A percentile compares a stretch with the other conserved stretches of the same genome.
Conservation (phyloP, 495 filamentous ascomycete species). For the Aspergillus sclerotiicarbonarius region DNA sequence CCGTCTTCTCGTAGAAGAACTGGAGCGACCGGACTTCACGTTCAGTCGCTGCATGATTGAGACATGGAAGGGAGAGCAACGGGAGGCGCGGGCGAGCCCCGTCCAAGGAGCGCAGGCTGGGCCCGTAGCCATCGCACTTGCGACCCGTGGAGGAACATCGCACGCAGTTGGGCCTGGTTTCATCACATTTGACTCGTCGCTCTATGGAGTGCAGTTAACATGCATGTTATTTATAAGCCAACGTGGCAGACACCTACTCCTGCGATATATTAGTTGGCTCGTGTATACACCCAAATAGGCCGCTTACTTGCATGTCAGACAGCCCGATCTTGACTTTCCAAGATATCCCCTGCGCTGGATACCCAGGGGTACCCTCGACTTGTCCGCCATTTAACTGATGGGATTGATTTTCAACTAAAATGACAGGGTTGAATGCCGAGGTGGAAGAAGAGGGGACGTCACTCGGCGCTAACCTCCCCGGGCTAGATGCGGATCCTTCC, state of each 20-base stretch:
- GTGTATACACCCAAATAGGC: not conserved
- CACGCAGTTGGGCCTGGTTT: constrained; percentile 35
- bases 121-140: constrained; percentile 34
- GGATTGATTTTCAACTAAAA: not conserved
- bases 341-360: not conserved
- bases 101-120: not conserved
- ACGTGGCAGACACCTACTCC: not conserved
- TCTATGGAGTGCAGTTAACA: constrained; percentile 12
- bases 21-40: constrained; percentile 50
- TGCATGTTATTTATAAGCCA: too few relatives aligned
- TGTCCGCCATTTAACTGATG: not conserved
- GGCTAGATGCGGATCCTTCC: not conserved
- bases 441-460: not conserved
- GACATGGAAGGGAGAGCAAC: not conserved
- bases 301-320: constrained; percentile 46
- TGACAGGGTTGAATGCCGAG: not conserved
- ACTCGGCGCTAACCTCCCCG: not conserved
- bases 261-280: not conserved
- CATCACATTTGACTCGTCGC: constrained; percentile 52
- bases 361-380: not conserved
- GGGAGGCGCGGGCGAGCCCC: not conserved
- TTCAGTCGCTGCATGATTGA: constrained; percentile 5
- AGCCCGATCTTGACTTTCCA: constrained; percentile 34
- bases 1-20: constrained; percentile 58
- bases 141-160: constrained; percentile 38